Percentiles rank a stretch among this genome's conserved stretches.
These are phyloP conservation scores for Inga oerstediana DNA, from an alignment of 306 rosid genomes.

Conservation along the genomic window DNA sequence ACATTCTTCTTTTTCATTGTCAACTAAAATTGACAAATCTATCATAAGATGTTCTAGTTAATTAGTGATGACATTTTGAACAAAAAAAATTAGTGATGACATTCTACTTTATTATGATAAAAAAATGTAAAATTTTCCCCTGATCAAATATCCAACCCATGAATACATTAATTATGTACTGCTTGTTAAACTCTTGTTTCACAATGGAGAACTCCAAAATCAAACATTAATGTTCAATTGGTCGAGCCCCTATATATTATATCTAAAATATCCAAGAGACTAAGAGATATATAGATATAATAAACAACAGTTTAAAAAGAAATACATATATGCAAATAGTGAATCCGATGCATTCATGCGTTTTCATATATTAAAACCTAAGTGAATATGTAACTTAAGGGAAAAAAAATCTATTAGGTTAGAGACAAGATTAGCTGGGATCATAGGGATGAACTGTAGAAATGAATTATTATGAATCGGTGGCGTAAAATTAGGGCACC, in stretches of 20 bases:
- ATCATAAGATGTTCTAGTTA: neutral
- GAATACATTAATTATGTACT: neutral
- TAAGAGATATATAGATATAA: no score
- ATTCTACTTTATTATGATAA: neutral
- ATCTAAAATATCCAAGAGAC: no score
- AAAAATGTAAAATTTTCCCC: neutral
- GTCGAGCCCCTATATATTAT: neutral
- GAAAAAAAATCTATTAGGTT: neutral
- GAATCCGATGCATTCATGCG: neutral
- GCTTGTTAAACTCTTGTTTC: neutral
- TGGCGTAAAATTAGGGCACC: conserved; percentile 16
- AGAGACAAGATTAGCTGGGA: neutral
- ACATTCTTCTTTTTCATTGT: neutral
- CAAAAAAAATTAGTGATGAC: neutral
- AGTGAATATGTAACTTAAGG: neutral
- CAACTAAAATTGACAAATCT: neutral
- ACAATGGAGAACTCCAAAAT: neutral
- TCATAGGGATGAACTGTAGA: neutral
- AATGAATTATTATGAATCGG: neutral
- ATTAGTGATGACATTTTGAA: neutral
- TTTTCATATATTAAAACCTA: neutral
- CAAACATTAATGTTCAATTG: neutral
- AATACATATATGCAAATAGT: neutral
- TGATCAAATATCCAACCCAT: no score
- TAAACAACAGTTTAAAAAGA: no score